Base-by-base conservation (phyloP, 2,329 filamentous ascomycete species). In the Delphinella strobiligena region DNA sequence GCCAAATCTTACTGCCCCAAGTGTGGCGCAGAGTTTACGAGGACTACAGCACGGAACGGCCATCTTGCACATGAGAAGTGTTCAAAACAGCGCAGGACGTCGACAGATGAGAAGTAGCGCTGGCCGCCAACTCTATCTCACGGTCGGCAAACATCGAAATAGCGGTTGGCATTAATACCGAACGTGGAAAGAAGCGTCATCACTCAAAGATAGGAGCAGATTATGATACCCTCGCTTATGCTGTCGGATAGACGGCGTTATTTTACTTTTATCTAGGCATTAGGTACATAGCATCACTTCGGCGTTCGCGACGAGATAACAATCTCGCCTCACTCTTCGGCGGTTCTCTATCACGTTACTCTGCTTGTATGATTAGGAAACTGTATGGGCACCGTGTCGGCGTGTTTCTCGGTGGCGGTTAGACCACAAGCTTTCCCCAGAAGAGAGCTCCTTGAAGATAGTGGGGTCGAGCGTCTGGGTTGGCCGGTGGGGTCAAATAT, bases 21-120 rank as follows among this genome's bases (percentile, higher is more conserved):
- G 56, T 96, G 89, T 54, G 86, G 87, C 29, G 87, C 87, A 9
- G 87, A 93, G 54, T 96, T 96, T 53, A 95, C 89, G 10, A 72
- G 89, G 50, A 94, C 88, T 4, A 79, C 74, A 16, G 89, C 89
- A 33, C 74, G 87, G 45, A 95, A 95, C 55, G 88, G 88, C 10
- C 89, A 96, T 57, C 69, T 79, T 56, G 67, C 69, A 17, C 85
- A 94, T 61, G 87, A 93, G 55, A 95, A 95, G 63, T 96, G 88
- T 68, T 54, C 55, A 7, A 95, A 94, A 68, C 78, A 76, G 55
- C 67, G 75, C 52, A 66, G 73, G 48, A 68, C 59, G 19, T 67
- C 64, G 7, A 27, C 22, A 38, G 56, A 59, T 27, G 53, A 48
- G 31, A 49, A 53, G 42, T 51, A 46, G 30, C 39, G 39, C 39